Percentiles rank a stretch among this genome's conserved stretches.
Evolutionary conservation across 1,284 basidiomycete genomes (phyloP).

Genomic region (Calocybe gambosa): DNA sequence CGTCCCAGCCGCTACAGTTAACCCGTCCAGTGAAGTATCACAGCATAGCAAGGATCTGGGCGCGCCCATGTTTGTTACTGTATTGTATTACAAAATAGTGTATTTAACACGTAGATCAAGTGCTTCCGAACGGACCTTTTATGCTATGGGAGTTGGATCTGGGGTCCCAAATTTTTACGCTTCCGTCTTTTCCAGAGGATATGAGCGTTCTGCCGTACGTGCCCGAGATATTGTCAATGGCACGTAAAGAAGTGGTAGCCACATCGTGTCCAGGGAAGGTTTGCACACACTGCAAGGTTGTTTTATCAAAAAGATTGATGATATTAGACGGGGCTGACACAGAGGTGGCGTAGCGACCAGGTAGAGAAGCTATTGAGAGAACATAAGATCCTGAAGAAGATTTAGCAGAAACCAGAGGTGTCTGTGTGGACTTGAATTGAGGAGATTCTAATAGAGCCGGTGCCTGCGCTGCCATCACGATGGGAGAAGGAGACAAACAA

Average conservation of each 20-base stretch:
- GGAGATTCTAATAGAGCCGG: constrained; percentile 24
- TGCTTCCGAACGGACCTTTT: constrained; percentile 44
- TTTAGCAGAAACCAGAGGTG: constrained; percentile 29
- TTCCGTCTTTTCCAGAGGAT: constrained; percentile 60
- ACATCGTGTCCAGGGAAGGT: constrained; percentile 49
- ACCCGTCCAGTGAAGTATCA: constrained; percentile 61
- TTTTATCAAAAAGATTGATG: constrained; percentile 60
- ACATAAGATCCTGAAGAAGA: constrained; percentile 49
- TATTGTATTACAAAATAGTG: background rate
- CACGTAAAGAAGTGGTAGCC: constrained; percentile 46
- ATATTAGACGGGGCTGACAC: constrained; percentile 22
- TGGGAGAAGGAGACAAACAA: background rate
- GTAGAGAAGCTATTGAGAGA: constrained; percentile 43
- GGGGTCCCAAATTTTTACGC: constrained; percentile 66
- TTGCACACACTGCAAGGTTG: constrained; percentile 38
- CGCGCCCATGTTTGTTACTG: constrained; percentile 45
- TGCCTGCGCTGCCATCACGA: constrained; percentile 11
- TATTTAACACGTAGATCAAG: too few species aligned
- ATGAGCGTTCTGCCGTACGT: constrained; percentile 33
- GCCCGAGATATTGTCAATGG: constrained; percentile 27
- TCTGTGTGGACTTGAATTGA: constrained; percentile 20
- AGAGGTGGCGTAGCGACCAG: constrained; percentile 47
- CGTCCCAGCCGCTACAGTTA: constrained; percentile 65
- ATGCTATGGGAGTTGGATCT: constrained; percentile 46
- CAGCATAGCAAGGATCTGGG: constrained; percentile 51